phyloP scores from a whole-genome alignment of 345 rosid genomes.

The Populus euphratica region DNA sequence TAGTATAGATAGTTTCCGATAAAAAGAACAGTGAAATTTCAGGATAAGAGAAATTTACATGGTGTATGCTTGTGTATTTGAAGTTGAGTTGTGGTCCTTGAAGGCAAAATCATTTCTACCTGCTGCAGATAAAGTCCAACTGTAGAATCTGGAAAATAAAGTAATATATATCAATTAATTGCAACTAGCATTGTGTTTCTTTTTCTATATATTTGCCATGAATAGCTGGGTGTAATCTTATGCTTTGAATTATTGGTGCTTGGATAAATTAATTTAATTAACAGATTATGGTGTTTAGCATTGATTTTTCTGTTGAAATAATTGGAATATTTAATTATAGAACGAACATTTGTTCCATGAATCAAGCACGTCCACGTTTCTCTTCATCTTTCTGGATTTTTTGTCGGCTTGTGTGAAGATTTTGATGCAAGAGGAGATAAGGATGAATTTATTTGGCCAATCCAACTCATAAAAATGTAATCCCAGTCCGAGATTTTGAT shows the following conservation, averaged over 20 bases:
- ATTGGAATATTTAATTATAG: background rate
- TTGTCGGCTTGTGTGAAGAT: background rate
- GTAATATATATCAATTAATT: background rate
- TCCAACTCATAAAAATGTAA: conserved; percentile 13
- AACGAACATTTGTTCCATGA: background rate
- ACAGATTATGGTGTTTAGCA: background rate
- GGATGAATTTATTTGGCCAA: conserved; percentile 9
- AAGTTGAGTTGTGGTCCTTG: conserved; percentile 10
- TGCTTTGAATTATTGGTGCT: background rate
- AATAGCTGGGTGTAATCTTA: background rate
- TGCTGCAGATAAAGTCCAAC: conserved; percentile 12
- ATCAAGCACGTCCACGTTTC: background rate
- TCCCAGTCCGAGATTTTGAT: background rate
- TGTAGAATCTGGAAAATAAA: conserved; percentile 11
- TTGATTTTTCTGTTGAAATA: background rate
- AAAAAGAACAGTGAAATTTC: background rate
- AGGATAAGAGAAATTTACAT: background rate
- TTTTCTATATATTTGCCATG: background rate
- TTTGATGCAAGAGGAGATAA: conserved; percentile 1
- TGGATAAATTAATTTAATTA: background rate
- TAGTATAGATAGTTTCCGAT: background rate
- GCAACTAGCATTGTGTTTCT: background rate
- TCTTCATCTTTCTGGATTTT: background rate
- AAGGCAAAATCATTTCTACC: conserved; percentile 3
- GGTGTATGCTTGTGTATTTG: background rate